A percentile compares a stretch with the other conserved stretches of the same genome.
Conservation (phyloP, 1,284 basidiomycete genomes). For the Termitomyces sp. region DNA sequence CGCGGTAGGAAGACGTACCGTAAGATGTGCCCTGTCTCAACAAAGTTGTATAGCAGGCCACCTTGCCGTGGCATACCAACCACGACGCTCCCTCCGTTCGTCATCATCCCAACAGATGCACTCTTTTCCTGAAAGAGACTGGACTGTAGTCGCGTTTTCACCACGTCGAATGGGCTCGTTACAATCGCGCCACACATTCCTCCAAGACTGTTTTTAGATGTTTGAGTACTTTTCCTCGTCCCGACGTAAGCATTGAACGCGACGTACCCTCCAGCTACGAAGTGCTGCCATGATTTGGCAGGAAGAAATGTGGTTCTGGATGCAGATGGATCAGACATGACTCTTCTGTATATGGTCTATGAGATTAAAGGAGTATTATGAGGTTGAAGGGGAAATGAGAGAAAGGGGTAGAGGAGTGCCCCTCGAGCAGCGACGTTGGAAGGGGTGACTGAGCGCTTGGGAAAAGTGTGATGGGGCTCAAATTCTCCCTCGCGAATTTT, state of each 20-base stretch:
- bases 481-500: conserved; percentile 11
- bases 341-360: conserved; percentile 2
- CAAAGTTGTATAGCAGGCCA: conserved; percentile 85
- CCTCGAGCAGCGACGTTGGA: neutral
- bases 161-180: conserved; percentile 96
- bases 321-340: conserved; percentile 18
- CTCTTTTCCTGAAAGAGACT: conserved; percentile 74
- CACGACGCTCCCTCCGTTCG: conserved; percentile 38
- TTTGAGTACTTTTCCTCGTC: neutral
- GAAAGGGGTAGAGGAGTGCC: neutral
- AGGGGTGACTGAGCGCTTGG: neutral
- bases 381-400: neutral
- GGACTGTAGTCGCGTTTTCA: conserved; percentile 96
- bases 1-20: conserved; percentile 45
- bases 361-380: neutral
- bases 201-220: conserved; percentile 58
- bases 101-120: conserved; percentile 36
- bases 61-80: conserved; percentile 38
- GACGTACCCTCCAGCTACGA: conserved; percentile 83
- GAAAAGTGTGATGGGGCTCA: neutral
- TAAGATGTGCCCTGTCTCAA: conserved; percentile 90
- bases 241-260: neutral
- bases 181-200: conserved; percentile 98
- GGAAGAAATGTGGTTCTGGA: conserved; percentile 37
- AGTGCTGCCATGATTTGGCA: conserved; percentile 82